phyloP scores from a whole-genome alignment of 2,329 filamentous ascomycete genomes.

The Beauveria sp. region DNA sequence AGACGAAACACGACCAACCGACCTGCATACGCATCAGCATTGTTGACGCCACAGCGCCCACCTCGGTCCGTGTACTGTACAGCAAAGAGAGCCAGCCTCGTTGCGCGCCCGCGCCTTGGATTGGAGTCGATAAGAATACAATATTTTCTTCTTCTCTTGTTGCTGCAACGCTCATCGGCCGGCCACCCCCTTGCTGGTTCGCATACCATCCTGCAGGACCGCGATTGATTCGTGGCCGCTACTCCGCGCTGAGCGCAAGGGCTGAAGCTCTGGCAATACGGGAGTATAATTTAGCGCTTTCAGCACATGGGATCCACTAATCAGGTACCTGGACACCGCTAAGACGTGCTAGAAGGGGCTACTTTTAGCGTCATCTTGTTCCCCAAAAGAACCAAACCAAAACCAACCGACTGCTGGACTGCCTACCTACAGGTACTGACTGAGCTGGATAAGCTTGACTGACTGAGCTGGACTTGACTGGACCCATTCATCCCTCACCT shows the following conservation, averaged over 20 bases:
- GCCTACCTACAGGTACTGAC: no score
- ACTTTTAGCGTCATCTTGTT: background rate
- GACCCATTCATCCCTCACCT: background rate
- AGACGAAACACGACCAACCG: background rate
- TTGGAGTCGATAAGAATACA: background rate
- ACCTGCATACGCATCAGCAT: background rate
- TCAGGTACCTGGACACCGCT: background rate
- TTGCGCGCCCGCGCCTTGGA: background rate
- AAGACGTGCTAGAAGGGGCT: background rate
- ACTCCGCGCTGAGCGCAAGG: background rate
- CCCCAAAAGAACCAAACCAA: background rate
- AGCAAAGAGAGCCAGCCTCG: background rate
- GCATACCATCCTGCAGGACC: background rate
- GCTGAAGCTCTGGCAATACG: no score
- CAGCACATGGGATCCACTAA: background rate
- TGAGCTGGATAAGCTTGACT: no score
- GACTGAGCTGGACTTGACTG: no score
- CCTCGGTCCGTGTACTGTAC: background rate
- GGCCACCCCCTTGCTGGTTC: background rate
- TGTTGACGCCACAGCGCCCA: background rate
- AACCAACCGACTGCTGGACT: background rate
- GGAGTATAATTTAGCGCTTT: background rate
- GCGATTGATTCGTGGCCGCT: slow-evolving; percentile 2
- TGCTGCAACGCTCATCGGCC: background rate
- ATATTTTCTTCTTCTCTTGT: background rate